phyloP scores from a whole-genome alignment of 1,139 yeast genomes.

The Scheffersomyces lignicola region DNA sequence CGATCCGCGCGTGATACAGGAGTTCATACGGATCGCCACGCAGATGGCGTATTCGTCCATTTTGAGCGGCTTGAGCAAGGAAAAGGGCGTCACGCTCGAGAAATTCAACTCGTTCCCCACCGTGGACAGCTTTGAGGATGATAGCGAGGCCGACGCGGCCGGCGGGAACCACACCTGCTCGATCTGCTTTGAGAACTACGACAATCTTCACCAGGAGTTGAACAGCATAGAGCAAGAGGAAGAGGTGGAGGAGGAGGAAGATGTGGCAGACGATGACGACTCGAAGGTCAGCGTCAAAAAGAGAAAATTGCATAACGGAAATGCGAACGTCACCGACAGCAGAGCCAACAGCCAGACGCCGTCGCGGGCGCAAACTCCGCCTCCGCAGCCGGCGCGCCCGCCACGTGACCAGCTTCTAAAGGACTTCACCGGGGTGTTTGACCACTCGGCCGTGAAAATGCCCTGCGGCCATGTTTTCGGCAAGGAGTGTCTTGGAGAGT shows the following conservation, averaged over 20 bases:
- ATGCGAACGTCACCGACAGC: slow-evolving; percentile 1
- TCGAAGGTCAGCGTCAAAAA: slow-evolving; percentile 6
- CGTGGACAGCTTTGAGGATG: slow-evolving; percentile 8
- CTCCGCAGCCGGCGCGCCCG: slow-evolving; percentile 3
- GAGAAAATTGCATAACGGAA: slow-evolving; percentile 8
- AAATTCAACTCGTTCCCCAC: slow-evolving; percentile 52
- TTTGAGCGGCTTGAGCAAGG: slow-evolving; percentile 40
- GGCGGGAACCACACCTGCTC: slow-evolving; percentile 47
- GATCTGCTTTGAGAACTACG: slow-evolving; percentile 67
- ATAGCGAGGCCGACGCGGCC: slow-evolving; percentile 15
- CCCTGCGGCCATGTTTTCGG: slow-evolving; percentile 87
- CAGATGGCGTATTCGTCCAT: slow-evolving; percentile 68
- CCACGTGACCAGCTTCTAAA: slow-evolving; percentile 17
- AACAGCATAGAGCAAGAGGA: slow-evolving; percentile 9
- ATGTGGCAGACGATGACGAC: slow-evolving; percentile 18
- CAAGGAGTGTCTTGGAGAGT: slow-evolving; percentile 65
- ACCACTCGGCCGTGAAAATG: slow-evolving; percentile 66
- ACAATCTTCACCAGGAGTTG: slow-evolving; percentile 12
- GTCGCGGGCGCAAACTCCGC: slow-evolving; percentile 5
- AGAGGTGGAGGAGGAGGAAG: slow-evolving; percentile 10
- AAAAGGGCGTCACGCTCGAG: slow-evolving; percentile 52
- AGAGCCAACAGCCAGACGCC: not conserved
- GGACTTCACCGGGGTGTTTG: slow-evolving; percentile 34
- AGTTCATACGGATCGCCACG: slow-evolving; percentile 64
- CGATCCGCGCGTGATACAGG: slow-evolving; percentile 54